Percentiles rank a stretch among this genome's conserved stretches.
phyloP scores from a whole-genome alignment of 1,284 basidiomycete genomes.

The Amylostereum chailletii region DNA sequence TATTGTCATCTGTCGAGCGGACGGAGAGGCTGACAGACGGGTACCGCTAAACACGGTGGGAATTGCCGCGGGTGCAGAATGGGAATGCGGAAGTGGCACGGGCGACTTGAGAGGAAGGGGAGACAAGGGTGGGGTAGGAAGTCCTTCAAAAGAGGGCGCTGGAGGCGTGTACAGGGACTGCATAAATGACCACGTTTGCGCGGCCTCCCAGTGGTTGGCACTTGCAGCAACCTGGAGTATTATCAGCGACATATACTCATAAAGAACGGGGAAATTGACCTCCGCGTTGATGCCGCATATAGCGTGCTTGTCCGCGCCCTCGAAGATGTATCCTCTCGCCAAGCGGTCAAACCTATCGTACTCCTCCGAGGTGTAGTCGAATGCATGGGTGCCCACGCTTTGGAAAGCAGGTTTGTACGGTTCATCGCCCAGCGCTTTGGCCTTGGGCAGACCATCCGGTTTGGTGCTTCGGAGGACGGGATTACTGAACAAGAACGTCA shows the following conservation, averaged over 20 bases:
- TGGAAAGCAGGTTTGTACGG: constrained; percentile 41
- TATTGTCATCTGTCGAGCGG: background rate
- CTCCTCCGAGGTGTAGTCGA: constrained; percentile 29
- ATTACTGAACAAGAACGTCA: constrained; percentile 27
- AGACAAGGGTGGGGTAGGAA: constrained; percentile 18
- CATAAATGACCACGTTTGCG: constrained; percentile 65
- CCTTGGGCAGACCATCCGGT: constrained; percentile 25
- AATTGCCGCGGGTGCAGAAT: constrained; percentile 34
- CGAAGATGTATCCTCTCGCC: constrained; percentile 59
- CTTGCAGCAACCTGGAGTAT: constrained; percentile 41
- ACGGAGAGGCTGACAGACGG: constrained; percentile 2
- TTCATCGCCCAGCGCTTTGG: constrained; percentile 47
- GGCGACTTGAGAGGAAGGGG: constrained; percentile 15
- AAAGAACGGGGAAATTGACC: constrained; percentile 23
- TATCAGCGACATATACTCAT: constrained; percentile 3
- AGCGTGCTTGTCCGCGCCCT: constrained; percentile 39
- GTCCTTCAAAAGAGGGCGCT: constrained; percentile 25
- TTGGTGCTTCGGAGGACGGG: constrained; percentile 35
- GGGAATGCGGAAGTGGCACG: constrained; percentile 24
- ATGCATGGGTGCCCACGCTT: constrained; percentile 40
- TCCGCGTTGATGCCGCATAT: constrained; percentile 55
- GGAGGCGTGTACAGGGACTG: constrained; percentile 47
- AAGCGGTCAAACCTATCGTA: constrained; percentile 49
- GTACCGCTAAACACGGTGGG: constrained; percentile 16
- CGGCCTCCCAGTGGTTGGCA: constrained; percentile 51